Evolutionary conservation across 2,329 filamentous ascomycete genomes (phyloP).

Genomic region (Cephalotrichum gorgonifer): DNA sequence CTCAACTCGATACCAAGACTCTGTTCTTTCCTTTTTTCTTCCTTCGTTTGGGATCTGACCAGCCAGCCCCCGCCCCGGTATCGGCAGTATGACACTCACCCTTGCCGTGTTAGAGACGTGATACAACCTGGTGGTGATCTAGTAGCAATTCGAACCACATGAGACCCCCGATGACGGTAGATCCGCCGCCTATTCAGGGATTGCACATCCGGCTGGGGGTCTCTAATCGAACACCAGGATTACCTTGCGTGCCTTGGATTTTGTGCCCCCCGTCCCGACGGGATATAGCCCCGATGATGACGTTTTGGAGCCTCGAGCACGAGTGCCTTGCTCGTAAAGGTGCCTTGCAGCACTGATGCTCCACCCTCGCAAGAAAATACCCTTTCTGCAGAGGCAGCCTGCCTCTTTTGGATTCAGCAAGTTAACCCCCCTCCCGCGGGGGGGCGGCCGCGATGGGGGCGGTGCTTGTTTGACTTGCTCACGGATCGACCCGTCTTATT

Average conservation of each 20-base stretch:
- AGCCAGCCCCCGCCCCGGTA: too few relatives aligned
- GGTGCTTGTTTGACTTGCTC: background rate
- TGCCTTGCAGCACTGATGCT: background rate
- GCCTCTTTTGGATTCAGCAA: too few relatives aligned
- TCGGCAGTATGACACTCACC: too few relatives aligned
- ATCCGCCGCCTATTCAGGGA: conserved; percentile 5
- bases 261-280: background rate
- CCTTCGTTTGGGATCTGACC: too few relatives aligned
- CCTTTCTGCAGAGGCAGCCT: too few relatives aligned
- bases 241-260: too few relatives aligned
- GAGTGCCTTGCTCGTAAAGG: background rate
- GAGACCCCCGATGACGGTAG: conserved; percentile 1
- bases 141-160: conserved; percentile 5
- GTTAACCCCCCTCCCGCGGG: too few relatives aligned
- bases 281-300: too few relatives aligned
- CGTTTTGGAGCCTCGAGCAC: too few relatives aligned
- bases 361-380: too few relatives aligned
- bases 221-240: background rate
- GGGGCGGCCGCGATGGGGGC: conserved; percentile 1
- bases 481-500: background rate
- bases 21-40: too few relatives aligned
- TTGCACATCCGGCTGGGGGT: background rate
- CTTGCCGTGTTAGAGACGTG: conserved; percentile 2
- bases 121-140: conserved; percentile 1
- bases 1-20: too few relatives aligned